Evolutionary conservation across 129 eudicot genomes (phyloP).

Genomic region (Chrysanthemum lavandulifolium): DNA sequence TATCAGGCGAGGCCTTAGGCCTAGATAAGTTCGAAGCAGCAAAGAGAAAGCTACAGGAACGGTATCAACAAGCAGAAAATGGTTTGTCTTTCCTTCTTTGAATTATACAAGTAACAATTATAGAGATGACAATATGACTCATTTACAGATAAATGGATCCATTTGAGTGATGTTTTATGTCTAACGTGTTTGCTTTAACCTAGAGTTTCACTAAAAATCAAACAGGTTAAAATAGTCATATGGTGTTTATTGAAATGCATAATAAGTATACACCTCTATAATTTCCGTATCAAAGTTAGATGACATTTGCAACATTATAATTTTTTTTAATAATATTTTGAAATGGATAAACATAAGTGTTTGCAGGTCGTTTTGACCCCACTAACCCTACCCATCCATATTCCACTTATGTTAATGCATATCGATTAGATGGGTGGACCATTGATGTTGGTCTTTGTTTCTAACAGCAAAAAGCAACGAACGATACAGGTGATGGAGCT

Average conservation of each 20-base stretch:
- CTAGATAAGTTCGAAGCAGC: constrained; percentile 64
- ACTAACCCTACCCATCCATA: not conserved
- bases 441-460: constrained; percentile 19
- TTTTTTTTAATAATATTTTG: not conserved
- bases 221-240: not conserved
- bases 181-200: not conserved
- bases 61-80: constrained; percentile 90
- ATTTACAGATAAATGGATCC: not conserved
- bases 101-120: not conserved
- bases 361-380: not conserved
- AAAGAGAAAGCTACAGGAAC: constrained; percentile 93
- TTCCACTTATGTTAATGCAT: not conserved
- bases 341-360: not conserved
- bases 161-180: not conserved
- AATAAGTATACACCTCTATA: not conserved
- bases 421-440: not conserved
- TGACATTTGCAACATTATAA: not conserved
- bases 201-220: not conserved
- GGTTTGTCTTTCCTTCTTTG: constrained; percentile 47
- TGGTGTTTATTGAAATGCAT: not conserved
- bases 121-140: not conserved
- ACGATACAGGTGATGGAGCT: constrained; percentile 92
- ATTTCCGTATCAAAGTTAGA: not conserved
- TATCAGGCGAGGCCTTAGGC: constrained; percentile 35
- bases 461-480: constrained; percentile 85